phyloP scores from a whole-genome alignment of 306 rosid genomes.

The Citrullus amarus region DNA sequence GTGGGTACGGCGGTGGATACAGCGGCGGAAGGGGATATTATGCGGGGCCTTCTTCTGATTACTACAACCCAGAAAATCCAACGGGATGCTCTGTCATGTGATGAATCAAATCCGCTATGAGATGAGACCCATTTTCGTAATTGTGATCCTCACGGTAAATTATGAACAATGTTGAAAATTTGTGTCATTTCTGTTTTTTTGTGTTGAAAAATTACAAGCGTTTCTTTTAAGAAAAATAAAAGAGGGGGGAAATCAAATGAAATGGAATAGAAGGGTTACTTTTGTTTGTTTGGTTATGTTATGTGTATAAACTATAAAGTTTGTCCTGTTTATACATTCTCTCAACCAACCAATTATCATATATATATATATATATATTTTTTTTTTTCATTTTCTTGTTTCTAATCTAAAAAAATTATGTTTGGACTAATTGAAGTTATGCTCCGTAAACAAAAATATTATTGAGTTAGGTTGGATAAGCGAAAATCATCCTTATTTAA shows the following conservation, averaged over 20 bases:
- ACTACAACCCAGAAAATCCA: slow-evolving; percentile 4
- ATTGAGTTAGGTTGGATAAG: too few relatives aligned
- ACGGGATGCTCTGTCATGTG: slow-evolving; percentile 3
- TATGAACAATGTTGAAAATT: background rate
- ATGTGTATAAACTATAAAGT: background rate
- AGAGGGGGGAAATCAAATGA: too few relatives aligned
- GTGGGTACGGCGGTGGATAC: slow-evolving; percentile 7
- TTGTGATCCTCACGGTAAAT: background rate
- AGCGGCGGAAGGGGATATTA: slow-evolving; percentile 15
- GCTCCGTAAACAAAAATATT: too few relatives aligned
- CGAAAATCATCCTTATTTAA: too few relatives aligned
- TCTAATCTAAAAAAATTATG: too few relatives aligned
- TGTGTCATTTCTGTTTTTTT: background rate
- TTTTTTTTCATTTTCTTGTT: too few relatives aligned
- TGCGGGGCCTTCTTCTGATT: background rate
- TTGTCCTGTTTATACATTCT: background rate
- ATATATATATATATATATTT: too few relatives aligned
- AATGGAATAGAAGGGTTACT: background rate
- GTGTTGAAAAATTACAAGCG: background rate
- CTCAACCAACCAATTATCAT: too few relatives aligned
- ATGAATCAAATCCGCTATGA: background rate
- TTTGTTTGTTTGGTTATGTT: background rate
- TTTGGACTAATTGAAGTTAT: too few relatives aligned
- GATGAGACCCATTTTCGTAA: background rate
- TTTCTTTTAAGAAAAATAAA: background rate